phyloP scores from a whole-genome alignment of 176 grass and related monocot genomes.

The Triticum timopheevii region DNA sequence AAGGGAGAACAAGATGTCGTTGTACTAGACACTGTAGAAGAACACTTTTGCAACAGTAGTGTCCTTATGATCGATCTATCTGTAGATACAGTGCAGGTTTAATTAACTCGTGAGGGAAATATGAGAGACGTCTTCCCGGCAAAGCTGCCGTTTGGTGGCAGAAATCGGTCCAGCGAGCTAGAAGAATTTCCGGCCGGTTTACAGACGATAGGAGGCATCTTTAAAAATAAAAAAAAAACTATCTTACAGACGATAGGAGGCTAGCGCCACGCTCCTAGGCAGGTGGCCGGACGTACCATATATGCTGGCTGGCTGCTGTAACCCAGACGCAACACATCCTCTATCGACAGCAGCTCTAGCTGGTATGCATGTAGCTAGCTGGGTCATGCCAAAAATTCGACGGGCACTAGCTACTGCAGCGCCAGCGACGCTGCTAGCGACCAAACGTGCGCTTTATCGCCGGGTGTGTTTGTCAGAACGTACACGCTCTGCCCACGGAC shows the following conservation, averaged over 20 bases:
- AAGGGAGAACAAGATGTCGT: too few species aligned
- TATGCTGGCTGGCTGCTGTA: conserved; percentile 5
- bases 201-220: conserved; percentile 13
- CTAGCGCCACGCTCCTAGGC: not conserved
- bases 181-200: not conserved
- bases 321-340: conserved; percentile 7
- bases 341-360: not conserved
- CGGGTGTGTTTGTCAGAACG: not conserved
- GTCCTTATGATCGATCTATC: too few species aligned
- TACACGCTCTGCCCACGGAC: not conserved
- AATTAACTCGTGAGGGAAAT: not conserved
- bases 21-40: too few species aligned
- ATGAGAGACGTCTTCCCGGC: not conserved
- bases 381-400: not conserved
- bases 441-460: conserved; percentile 38
- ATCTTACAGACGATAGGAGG: not conserved
- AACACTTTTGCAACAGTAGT: too few species aligned
- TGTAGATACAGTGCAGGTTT: too few species aligned
- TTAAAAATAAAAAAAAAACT: too few species aligned
- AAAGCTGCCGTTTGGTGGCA: not conserved
- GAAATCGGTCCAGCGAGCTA: not conserved
- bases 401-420: not conserved
- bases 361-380: not conserved
- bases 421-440: conserved; percentile 36
- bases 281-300: not conserved